Base-by-base conservation (phyloP, 176 grass and related monocot genomes). In the bread wheat (Triticum aestivum) region DNA sequence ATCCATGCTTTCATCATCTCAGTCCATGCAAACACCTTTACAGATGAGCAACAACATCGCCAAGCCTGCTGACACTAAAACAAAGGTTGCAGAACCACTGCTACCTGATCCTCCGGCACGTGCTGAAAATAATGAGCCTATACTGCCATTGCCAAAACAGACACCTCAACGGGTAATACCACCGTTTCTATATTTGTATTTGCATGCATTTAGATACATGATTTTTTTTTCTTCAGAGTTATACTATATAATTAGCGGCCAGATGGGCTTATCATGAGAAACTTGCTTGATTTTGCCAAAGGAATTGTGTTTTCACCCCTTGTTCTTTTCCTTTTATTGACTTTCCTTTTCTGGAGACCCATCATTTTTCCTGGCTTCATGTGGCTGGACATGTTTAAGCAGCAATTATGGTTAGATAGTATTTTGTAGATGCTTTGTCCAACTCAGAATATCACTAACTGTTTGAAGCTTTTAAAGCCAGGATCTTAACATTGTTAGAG, bases 101-200 rank as follows among this genome's bases (percentile, higher is more conserved):
- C 70, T 97, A n/a, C 88, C 92, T 62, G 92, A 94, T 30, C 94
- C 85, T 44, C 82, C 77, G 27, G 32, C 76, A 66, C 75, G 30
- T 65, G 79, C 88, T 71, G 94, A 97, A 84, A 76, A 82, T 69
- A 94, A 84, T 68, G 91, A 92, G 44, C 92, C 94, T 33, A 94
- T 94, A 89, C 74, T 97, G n/a, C 94, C 94, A 82, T 87, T 92
- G 62, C 94, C 94, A 5, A 90, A 87, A 80, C 86, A 91, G 38
- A 73, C 75, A 76, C 61, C 78, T 69, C 94, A 92, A 52, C 90
- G 82, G 92, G 92, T 94, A 84, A 84, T 79, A 35, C 18, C 81
- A 8, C 2, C 65, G 56, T 75, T 78, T 61, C 30, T 77, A 9
- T 54, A 66, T 9, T 33, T 81, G 38, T 47, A 9, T 80, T 37